A percentile compares a stretch with the other conserved stretches of the same genome.
These are phyloP conservation scores for Colletotrichum sublineola DNA, from an alignment of 2,329 filamentous ascomycete genomes.

Conservation along the genomic window DNA sequence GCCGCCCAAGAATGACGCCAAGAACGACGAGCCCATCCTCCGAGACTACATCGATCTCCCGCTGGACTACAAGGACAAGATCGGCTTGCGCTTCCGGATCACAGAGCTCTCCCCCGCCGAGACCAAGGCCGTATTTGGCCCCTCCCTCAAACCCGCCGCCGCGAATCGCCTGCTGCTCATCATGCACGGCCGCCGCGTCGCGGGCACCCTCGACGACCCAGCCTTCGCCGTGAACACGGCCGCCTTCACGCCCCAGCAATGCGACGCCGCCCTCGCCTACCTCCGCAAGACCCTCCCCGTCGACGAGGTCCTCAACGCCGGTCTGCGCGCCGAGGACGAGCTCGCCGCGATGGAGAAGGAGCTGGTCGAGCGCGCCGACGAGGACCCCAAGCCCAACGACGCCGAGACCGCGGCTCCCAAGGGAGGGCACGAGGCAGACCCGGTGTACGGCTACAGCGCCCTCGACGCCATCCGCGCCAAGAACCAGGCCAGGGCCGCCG, in stretches of 20 bases:
- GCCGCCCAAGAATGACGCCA: slow-evolving; percentile 42
- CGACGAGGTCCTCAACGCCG: slow-evolving; percentile 72
- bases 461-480: slow-evolving; percentile 69
- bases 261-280: slow-evolving; percentile 65
- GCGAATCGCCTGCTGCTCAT: slow-evolving; percentile 70
- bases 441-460: slow-evolving; percentile 69
- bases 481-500: slow-evolving; percentile 64
- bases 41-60: slow-evolving; percentile 72
- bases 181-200: slow-evolving; percentile 73
- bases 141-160: slow-evolving; percentile 55
- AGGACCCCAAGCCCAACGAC: slow-evolving; percentile 38
- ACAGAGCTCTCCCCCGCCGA: slow-evolving; percentile 64
- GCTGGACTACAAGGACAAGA: slow-evolving; percentile 66
- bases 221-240: slow-evolving; percentile 62
- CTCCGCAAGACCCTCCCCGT: slow-evolving; percentile 68
- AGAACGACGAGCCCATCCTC: slow-evolving; percentile 50
- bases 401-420: slow-evolving; percentile 44
- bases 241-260: slow-evolving; percentile 57
- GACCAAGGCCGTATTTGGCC: slow-evolving; percentile 63
- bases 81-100: slow-evolving; percentile 66
- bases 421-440: slow-evolving; percentile 53
- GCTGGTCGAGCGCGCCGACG: slow-evolving; percentile 41
- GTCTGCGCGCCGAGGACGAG: slow-evolving; percentile 73
- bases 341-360: slow-evolving; percentile 64
- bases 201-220: slow-evolving; percentile 74